These are phyloP conservation scores for Corymbia calophylla DNA, from an alignment of 441 rosid species.

Conservation along the genomic window DNA sequence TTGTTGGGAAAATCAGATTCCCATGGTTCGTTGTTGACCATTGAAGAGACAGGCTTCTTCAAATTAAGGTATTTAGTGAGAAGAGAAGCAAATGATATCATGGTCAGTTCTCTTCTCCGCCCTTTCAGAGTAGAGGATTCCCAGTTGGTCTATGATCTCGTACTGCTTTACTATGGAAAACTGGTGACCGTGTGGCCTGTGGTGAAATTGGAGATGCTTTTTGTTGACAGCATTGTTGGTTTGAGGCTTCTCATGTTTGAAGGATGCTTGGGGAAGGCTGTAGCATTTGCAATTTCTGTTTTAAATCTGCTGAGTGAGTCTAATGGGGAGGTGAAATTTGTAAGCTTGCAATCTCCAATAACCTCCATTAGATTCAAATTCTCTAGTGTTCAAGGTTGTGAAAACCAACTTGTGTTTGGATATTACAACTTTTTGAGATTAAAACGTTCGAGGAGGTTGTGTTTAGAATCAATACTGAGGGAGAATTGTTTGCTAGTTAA, in stretches of 20 bases:
- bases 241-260: slow-evolving; percentile 61
- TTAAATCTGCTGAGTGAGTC: slow-evolving; percentile 40
- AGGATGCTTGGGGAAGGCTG: slow-evolving; percentile 68
- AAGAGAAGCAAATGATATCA: background rate
- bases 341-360: slow-evolving; percentile 50
- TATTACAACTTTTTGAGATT: slow-evolving; percentile 47
- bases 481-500: slow-evolving; percentile 39
- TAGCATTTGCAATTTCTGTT: slow-evolving; percentile 51
- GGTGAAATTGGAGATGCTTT: slow-evolving; percentile 81
- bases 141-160: slow-evolving; percentile 32
- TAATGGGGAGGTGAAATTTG: slow-evolving; percentile 30
- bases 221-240: slow-evolving; percentile 69
- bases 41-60: slow-evolving; percentile 25
- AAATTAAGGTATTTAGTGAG: slow-evolving; percentile 23
- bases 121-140: slow-evolving; percentile 22
- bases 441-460: slow-evolving; percentile 52
- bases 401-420: slow-evolving; percentile 58
- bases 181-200: slow-evolving; percentile 55
- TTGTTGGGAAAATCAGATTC: slow-evolving; percentile 21
- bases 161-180: slow-evolving; percentile 52
- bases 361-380: slow-evolving; percentile 72
- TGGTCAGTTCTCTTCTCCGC: slow-evolving; percentile 21
- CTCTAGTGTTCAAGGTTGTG: slow-evolving; percentile 36
- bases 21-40: slow-evolving; percentile 25
- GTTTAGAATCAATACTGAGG: slow-evolving; percentile 44